phyloP scores from a whole-genome alignment of 768 basidiomycete species.

The Mycena galopus region DNA sequence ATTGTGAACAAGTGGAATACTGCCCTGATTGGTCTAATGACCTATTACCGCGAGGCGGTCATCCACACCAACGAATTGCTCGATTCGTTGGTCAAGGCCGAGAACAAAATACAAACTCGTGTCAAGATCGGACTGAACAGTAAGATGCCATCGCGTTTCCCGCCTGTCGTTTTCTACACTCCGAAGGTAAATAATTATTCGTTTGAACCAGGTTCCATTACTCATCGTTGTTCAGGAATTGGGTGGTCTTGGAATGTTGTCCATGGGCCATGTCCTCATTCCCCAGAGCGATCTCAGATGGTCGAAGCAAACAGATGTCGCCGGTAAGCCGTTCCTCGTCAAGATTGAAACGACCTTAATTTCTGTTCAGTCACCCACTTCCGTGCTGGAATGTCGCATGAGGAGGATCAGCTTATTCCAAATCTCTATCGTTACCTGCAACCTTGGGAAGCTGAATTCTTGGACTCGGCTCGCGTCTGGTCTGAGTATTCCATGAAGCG shows the following conservation, averaged over 20 bases:
- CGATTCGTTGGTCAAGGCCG: conserved; percentile 96
- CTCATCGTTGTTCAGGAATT: conserved; percentile 70
- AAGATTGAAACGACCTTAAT: background rate
- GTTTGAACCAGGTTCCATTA: background rate
- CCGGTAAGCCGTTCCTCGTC: conserved; percentile 61
- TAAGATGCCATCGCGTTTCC: conserved; percentile 99
- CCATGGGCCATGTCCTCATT: conserved; percentile 99
- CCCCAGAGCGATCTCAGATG: conserved; percentile 97
- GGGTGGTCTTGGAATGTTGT: conserved; percentile 98
- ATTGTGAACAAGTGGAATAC: conserved; percentile 99
- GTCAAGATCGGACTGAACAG: conserved; percentile 99
- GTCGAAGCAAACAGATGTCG: conserved; percentile 98
- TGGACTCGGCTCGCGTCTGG: conserved; percentile 99
- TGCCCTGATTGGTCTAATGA: conserved; percentile 95
- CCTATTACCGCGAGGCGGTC: conserved; percentile 97
- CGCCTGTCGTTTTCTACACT: conserved; percentile 95
- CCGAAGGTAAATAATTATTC: conserved; percentile 73
- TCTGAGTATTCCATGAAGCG: conserved; percentile 99
- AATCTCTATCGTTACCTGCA: conserved; percentile 97
- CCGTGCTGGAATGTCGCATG: conserved; percentile 98
- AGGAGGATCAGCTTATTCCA: conserved; percentile 95
- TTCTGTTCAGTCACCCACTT: conserved; percentile 87
- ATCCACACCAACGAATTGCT: conserved; percentile 97
- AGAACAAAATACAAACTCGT: conserved; percentile 99
- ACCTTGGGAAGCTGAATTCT: conserved; percentile 97